Conservation (phyloP, 495 filamentous ascomycete genomes). For the Friedmanniomyces simplex region DNA sequence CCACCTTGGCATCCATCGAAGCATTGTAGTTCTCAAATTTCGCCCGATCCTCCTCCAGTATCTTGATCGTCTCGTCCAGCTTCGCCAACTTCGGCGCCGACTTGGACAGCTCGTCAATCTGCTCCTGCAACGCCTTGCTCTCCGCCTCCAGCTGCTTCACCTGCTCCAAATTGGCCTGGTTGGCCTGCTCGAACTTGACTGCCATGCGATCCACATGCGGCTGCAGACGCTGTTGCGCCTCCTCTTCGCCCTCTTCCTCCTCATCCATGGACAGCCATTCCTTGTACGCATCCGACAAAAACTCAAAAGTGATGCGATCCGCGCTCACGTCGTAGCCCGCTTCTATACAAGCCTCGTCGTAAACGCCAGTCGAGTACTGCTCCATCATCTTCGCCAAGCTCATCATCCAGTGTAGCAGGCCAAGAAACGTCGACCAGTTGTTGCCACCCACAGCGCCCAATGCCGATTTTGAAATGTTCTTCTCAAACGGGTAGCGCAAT, state of each 20-base stretch:
- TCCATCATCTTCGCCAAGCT: slow-evolving; percentile 88
- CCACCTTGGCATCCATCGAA: slow-evolving; percentile 62
- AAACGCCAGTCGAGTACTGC: slow-evolving; percentile 57
- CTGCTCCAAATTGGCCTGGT: slow-evolving; percentile 69
- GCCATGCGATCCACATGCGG: slow-evolving; percentile 89
- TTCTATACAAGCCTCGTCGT: slow-evolving; percentile 81
- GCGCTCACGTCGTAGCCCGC: slow-evolving; percentile 75
- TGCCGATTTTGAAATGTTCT: slow-evolving; percentile 87
- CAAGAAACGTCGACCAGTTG: slow-evolving; percentile 91
- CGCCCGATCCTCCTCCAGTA: slow-evolving; percentile 77
- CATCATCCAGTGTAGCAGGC: slow-evolving; percentile 98
- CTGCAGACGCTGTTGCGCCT: slow-evolving; percentile 58
- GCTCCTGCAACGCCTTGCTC: slow-evolving; percentile 61
- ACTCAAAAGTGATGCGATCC: slow-evolving; percentile 88
- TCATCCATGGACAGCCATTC: slow-evolving; percentile 80
- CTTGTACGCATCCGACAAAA: slow-evolving; percentile 76
- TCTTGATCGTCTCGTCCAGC: slow-evolving; percentile 71
- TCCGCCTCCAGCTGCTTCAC: slow-evolving; percentile 74
- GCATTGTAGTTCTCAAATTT: slow-evolving; percentile 92
- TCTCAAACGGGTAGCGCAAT: slow-evolving; percentile 86
- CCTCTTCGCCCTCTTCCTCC: slow-evolving; percentile 74
- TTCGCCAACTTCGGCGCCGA: slow-evolving; percentile 69
- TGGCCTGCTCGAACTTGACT: slow-evolving; percentile 71
- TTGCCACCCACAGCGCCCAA: slow-evolving; percentile 88
- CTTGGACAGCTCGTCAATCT: slow-evolving; percentile 82